These are phyloP conservation scores for Cladosporium sp. DNA, from an alignment of 2,329 filamentous ascomycete genomes.

Conservation along the genomic window DNA sequence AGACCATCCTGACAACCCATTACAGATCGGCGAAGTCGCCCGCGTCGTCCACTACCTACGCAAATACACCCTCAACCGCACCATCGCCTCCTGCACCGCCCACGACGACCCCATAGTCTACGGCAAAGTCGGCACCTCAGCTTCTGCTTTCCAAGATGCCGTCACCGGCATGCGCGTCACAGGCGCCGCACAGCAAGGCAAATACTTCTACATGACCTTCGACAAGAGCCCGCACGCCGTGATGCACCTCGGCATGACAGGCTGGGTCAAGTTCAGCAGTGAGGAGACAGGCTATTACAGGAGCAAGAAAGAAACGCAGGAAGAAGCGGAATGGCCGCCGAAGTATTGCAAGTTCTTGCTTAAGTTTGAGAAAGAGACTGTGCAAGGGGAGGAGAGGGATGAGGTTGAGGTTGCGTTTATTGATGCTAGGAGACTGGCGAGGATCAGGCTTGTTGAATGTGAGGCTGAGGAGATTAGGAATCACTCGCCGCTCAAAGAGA, in stretches of 20 bases:
- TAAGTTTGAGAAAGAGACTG: conserved; percentile 43
- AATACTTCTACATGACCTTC: conserved; percentile 93
- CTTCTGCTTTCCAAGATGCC: conserved; percentile 66
- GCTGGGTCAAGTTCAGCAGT: conserved; percentile 85
- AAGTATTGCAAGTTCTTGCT: conserved; percentile 84
- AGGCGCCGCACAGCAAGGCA: conserved; percentile 79
- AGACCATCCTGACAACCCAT: background rate
- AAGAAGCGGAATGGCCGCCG: conserved; percentile 80
- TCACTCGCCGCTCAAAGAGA: conserved; percentile 76
- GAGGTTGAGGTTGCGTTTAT: conserved; percentile 72
- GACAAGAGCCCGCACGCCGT: conserved; percentile 75
- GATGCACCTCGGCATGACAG: conserved; percentile 47
- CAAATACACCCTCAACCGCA: conserved; percentile 79
- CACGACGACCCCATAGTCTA: conserved; percentile 81
- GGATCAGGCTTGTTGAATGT: conserved; percentile 79
- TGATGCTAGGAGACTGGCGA: conserved; percentile 72
- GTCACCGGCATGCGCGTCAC: conserved; percentile 70
- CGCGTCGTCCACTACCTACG: conserved; percentile 82
- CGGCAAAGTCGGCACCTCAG: conserved; percentile 82
- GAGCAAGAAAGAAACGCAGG: conserved; percentile 49
- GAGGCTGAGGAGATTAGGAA: conserved; percentile 70
- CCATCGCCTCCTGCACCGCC: conserved; percentile 64
- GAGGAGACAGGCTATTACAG: conserved; percentile 78
- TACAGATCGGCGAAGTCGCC: conserved; percentile 59
- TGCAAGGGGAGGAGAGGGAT: conserved; percentile 25